phyloP scores from a whole-genome alignment of 345 rosid species.

The Stellera chamaejasme region DNA sequence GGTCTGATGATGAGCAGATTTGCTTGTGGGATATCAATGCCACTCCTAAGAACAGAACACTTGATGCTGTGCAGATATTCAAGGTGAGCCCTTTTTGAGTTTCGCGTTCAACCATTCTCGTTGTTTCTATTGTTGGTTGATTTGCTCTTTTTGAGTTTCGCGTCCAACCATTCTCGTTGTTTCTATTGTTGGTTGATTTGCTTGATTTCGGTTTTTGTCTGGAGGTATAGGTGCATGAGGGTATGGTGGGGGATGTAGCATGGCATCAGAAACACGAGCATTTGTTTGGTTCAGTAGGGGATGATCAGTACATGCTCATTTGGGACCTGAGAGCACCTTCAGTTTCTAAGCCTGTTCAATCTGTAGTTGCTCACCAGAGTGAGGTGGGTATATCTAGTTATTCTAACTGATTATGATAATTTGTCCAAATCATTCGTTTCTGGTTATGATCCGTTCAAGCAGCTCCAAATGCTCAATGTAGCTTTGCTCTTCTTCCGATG shows the following conservation, averaged over 20 bases:
- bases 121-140: not conserved
- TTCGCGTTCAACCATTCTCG: no score
- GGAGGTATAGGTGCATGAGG: slow-evolving; percentile 76
- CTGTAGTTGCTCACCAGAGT: slow-evolving; percentile 92
- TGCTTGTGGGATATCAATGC: slow-evolving; percentile 94
- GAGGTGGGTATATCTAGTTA: slow-evolving; percentile 46
- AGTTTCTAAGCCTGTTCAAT: slow-evolving; percentile 62
- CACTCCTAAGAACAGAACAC: slow-evolving; percentile 64
- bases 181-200: not conserved
- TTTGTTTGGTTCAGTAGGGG: slow-evolving; percentile 97
- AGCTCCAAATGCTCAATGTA: no score
- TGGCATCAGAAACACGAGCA: slow-evolving; percentile 97
- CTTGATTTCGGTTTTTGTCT: not conserved
- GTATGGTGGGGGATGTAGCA: slow-evolving; percentile 98
- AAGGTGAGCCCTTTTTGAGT: slow-evolving; percentile 31
- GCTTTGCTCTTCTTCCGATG: no score
- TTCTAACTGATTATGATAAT: not conserved
- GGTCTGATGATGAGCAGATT: slow-evolving; percentile 97
- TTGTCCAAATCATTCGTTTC: not conserved
- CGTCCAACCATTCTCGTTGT: not conserved
- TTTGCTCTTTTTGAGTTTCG: not conserved
- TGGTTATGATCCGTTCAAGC: not conserved
- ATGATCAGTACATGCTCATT: slow-evolving; percentile 82
- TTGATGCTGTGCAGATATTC: slow-evolving; percentile 80
- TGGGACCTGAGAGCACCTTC: slow-evolving; percentile 91